These are phyloP conservation scores for Alternaria novae-zelandiae DNA, from an alignment of 2,329 filamentous ascomycete species.

Conservation along the genomic window DNA sequence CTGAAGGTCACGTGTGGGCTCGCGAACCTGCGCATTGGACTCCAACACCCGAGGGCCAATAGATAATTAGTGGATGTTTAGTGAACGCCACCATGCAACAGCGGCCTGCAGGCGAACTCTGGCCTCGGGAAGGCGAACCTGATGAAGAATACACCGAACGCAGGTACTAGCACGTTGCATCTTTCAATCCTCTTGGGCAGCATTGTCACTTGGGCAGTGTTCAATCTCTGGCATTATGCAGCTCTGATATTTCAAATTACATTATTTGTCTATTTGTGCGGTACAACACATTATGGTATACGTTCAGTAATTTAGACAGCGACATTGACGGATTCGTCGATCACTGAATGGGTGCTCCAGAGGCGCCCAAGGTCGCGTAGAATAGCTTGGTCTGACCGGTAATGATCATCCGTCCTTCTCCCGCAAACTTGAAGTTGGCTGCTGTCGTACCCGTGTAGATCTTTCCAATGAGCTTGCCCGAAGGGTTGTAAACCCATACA, in stretches of 20 bases:
- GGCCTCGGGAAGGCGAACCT: background rate
- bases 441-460: conserved; percentile 29
- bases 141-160: background rate
- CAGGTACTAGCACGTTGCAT: background rate
- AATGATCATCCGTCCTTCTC: conserved; percentile 31
- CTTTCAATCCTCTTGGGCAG: background rate
- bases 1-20: background rate
- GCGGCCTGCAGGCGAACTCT: background rate
- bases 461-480: conserved; percentile 54
- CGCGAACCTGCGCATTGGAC: background rate
- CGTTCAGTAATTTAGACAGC: background rate
- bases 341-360: conserved; percentile 13
- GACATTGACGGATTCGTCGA: background rate
- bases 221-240: background rate
- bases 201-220: background rate
- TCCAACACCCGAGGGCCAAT: background rate
- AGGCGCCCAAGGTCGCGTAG: conserved; percentile 28
- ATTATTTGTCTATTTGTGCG: background rate
- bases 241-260: background rate
- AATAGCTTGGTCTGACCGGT: conserved; percentile 34
- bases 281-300: background rate
- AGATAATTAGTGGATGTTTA: background rate
- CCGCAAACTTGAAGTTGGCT: conserved; percentile 34
- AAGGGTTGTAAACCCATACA: conserved; percentile 58
- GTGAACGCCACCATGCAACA: background rate